A percentile compares a stretch with the other conserved stretches of the same genome.
Evolutionary conservation across 176 grass and related monocot species (phyloP).

Genomic region (Bromus sterilis): DNA sequence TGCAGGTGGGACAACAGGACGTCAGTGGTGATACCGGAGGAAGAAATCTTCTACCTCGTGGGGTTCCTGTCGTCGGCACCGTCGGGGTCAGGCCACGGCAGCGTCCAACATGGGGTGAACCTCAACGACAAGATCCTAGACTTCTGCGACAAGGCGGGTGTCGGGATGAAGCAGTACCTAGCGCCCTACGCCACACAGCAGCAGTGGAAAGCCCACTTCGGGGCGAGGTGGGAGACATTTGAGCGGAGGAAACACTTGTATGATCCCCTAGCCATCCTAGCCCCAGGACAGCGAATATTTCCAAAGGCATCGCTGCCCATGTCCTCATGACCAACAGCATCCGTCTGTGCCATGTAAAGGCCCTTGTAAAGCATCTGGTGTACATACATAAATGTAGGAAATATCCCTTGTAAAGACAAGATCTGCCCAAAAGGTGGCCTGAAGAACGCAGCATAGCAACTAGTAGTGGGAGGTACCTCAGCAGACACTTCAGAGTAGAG

Average conservation of each 20-base stretch:
- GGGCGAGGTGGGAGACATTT: conserved; percentile 89
- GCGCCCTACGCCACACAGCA: conserved; percentile 68
- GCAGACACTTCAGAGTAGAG: conserved; percentile 12
- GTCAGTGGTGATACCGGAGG: conserved; percentile 78
- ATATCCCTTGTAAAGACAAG: conserved; percentile 35
- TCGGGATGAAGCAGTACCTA: conserved; percentile 88
- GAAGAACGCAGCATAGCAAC: conserved; percentile 23
- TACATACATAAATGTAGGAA: conserved; percentile 50
- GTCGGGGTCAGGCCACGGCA: conserved; percentile 32
- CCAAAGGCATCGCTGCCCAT: conserved; percentile 41
- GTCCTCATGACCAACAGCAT: conserved; percentile 32
- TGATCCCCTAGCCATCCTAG: conserved; percentile 84
- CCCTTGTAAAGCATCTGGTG: conserved; percentile 38
- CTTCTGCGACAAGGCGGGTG: conserved; percentile 45
- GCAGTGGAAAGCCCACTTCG: conserved; percentile 94
- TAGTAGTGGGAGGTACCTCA: conserved; percentile 18
- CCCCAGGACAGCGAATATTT: conserved; percentile 90
- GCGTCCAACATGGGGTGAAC: conserved; percentile 48
- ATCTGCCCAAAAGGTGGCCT: conserved; percentile 5
- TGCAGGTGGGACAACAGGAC: conserved; percentile 88
- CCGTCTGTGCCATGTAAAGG: neutral
- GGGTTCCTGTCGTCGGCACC: conserved; percentile 82
- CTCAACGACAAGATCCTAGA: conserved; percentile 69
- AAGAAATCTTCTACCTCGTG: conserved; percentile 91
- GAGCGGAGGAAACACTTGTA: conserved; percentile 65